These are phyloP conservation scores for Panicum virgatum DNA, from an alignment of 202 grass and related monocot species.

Conservation along the genomic window DNA sequence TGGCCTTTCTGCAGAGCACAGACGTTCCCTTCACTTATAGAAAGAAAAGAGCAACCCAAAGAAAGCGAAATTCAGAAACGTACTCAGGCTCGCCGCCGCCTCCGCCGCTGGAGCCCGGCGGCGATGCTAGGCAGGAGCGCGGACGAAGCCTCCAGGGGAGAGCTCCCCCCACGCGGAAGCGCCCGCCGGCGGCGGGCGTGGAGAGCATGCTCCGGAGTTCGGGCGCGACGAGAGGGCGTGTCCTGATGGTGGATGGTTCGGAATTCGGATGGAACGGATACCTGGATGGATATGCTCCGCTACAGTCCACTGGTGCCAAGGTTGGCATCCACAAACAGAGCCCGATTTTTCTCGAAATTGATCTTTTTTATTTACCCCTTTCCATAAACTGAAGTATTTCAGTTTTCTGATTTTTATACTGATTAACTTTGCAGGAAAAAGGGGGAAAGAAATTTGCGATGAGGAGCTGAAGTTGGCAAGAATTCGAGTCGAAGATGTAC, in stretches of 20 bases:
- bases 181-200: slow-evolving; percentile 34
- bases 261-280: slow-evolving; percentile 2
- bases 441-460: not conserved
- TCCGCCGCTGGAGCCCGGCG: slow-evolving; percentile 12
- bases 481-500: not conserved
- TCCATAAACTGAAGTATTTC: not conserved
- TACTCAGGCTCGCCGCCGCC: slow-evolving; percentile 36
- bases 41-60: too few species aligned
- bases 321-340: not conserved
- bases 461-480: not conserved
- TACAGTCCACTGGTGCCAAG: not conserved
- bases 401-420: not conserved
- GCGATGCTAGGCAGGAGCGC: not conserved
- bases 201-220: slow-evolving; percentile 44
- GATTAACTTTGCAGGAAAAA: not conserved
- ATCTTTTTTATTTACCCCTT: not conserved
- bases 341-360: not conserved
- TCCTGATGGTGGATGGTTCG: not conserved
- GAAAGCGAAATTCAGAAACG: not conserved
- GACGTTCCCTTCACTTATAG: not conserved
- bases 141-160: slow-evolving; percentile 29
- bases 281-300: slow-evolving; percentile 18
- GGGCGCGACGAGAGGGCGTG: not conserved
- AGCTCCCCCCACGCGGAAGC: slow-evolving; percentile 34
- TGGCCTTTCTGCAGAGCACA: slow-evolving; percentile 49